phyloP scores from a whole-genome alignment of 768 basidiomycete genomes.

The Scleroderma citrinum region DNA sequence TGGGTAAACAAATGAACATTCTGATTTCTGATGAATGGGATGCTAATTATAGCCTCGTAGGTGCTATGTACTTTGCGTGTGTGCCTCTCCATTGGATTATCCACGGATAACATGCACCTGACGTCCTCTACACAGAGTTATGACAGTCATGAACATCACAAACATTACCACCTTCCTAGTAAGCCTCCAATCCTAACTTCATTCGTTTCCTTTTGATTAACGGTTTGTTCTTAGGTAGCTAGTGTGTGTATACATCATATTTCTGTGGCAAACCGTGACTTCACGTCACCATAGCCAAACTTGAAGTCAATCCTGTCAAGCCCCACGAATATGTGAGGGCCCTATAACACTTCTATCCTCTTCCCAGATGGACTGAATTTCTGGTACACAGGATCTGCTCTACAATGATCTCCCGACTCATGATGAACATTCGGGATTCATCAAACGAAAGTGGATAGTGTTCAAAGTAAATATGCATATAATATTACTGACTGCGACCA shows the following conservation, averaged over 20 bases:
- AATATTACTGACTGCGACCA: no score
- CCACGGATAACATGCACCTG: not conserved
- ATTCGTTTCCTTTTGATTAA: not conserved
- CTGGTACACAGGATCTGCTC: not conserved
- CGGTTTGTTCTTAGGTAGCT: not conserved
- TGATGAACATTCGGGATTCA: not conserved
- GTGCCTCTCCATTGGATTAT: not conserved
- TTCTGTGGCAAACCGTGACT: not conserved
- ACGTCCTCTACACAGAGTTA: not conserved
- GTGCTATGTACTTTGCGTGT: conserved; percentile 2
- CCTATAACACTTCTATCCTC: not conserved
- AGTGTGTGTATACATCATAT: not conserved
- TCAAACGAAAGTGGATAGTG: no score
- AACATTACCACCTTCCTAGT: conserved; percentile 1
- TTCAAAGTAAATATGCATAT: no score
- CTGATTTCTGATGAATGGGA: not conserved
- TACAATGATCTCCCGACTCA: not conserved
- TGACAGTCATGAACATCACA: not conserved
- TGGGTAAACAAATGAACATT: not conserved
- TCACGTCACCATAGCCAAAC: not conserved
- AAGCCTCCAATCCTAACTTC: not conserved
- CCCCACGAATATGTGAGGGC: not conserved
- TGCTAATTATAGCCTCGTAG: not conserved
- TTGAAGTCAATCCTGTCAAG: not conserved
- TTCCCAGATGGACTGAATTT: not conserved